Base-by-base conservation (phyloP, 2,329 filamentous ascomycete species). In the Aspergillus brasiliensis region DNA sequence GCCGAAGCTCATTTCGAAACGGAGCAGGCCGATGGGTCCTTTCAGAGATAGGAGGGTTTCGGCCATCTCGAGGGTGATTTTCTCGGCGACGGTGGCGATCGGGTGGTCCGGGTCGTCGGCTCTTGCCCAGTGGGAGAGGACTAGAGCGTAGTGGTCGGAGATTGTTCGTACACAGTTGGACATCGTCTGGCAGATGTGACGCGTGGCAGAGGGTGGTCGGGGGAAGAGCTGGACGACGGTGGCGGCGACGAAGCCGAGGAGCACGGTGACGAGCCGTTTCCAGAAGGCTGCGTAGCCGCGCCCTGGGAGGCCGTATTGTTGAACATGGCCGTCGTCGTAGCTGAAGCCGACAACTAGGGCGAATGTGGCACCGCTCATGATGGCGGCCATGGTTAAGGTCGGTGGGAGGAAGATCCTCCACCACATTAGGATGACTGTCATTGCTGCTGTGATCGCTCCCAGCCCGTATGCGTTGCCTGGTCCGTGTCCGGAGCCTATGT, bases 391-490 rank as follows among this genome's bases (percentile, higher is more conserved):
- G 34, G 77, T 53, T 42, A 74, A 40, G n/a, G 65, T 67, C 73
- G 27, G 65, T 1, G 74, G 68, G 1, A 71, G 64, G 42, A 74
- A 78, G 0, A 79, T 58, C 13, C 77, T 71, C 28, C 61, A 65
- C 68, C 73, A 77, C 63, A 79, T 71, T 1, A 78, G 58, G 6
- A 77, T 52, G 0, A 71, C 34, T 2, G 75, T 59, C 10, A 75
- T 66, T 2, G 68, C 69, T 6, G 70, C 77, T 51, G 75, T 69
- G 8, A 77, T 71, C 1, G 81, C 82, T 2, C 74, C 80, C 51
- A 84, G 68, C 0, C 82, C 82, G 21, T 83, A 84, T 0, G 82
- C 75, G 59, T 83, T 84, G 0, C 82, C 82, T 0, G 66, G 58
- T 0, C 82, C 82, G 25, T 67, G 67, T 0, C 81, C 82, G 1